These are phyloP conservation scores for Penicillium brevicompactum DNA, from an alignment of 2,329 filamentous ascomycete genomes.

Conservation along the genomic window DNA sequence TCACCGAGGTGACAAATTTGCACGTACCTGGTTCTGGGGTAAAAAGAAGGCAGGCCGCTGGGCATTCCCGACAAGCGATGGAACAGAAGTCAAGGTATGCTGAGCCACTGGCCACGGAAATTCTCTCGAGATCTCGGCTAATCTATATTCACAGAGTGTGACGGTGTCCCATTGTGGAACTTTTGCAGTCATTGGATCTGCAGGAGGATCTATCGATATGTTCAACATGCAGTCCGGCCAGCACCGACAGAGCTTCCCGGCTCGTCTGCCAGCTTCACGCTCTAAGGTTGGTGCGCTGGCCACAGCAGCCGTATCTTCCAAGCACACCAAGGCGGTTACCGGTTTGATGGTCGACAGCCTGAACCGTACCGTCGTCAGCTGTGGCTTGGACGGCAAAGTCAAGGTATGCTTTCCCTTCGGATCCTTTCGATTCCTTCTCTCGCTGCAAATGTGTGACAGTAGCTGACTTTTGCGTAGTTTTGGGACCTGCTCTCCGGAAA, in stretches of 20 bases:
- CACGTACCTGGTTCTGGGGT: constrained; percentile 98
- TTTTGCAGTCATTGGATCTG: constrained; percentile 87
- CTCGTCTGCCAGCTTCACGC: constrained; percentile 68
- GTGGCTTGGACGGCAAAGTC: constrained; percentile 84
- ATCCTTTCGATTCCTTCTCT: background rate
- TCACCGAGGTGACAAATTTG: constrained; percentile 80
- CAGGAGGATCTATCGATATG: constrained; percentile 83
- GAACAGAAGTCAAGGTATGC: constrained; percentile 66
- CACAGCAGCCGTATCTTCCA: constrained; percentile 56
- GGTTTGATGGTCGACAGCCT: constrained; percentile 87
- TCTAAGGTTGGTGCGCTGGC: constrained; percentile 50
- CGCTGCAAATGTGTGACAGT: background rate
- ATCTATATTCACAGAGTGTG: constrained; percentile 64
- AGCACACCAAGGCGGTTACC: constrained; percentile 79
- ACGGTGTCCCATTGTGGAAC: constrained; percentile 89
- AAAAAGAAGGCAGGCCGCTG: constrained; percentile 89
- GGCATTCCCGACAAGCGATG: constrained; percentile 86
- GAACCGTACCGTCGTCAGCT: constrained; percentile 83
- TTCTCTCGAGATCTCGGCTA: background rate
- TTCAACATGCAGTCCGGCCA: constrained; percentile 94
- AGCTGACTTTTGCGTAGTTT: constrained; percentile 54
- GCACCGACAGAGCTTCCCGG: constrained; percentile 85
- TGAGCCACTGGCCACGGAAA: background rate
- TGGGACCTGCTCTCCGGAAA: constrained; percentile 91
- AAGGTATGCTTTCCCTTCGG: constrained; percentile 54